Conservation (phyloP, 768 basidiomycete genomes). For the Tylopilus vinaceipallidus region DNA sequence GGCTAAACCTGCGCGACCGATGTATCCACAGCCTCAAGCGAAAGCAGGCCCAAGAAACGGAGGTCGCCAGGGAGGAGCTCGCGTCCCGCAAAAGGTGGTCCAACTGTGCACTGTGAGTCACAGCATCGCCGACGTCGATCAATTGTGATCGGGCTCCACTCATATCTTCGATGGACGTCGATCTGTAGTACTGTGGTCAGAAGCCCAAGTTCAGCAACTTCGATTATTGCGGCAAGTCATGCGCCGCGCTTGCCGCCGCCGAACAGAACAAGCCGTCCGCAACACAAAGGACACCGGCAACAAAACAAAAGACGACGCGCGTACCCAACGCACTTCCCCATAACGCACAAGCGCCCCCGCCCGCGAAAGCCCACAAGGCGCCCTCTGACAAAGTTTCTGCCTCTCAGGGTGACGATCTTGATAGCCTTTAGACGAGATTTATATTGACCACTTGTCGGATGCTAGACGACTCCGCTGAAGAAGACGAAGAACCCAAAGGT, state of each 20-base stretch:
- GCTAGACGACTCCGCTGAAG: slow-evolving; percentile 26
- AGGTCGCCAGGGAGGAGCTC: slow-evolving; percentile 12
- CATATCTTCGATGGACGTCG: slow-evolving; percentile 22
- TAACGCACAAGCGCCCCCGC: not conserved
- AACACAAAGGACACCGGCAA: slow-evolving; percentile 9
- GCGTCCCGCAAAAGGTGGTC: slow-evolving; percentile 16
- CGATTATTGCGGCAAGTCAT: slow-evolving; percentile 65
- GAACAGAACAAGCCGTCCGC: slow-evolving; percentile 16
- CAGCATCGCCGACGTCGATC: slow-evolving; percentile 21
- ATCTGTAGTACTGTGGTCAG: slow-evolving; percentile 47
- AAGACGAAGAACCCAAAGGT: slow-evolving; percentile 25
- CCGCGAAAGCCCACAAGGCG: slow-evolving; percentile 15
- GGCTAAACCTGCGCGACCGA: slow-evolving; percentile 10
- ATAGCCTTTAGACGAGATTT: slow-evolving; percentile 7
- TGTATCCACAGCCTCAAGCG: slow-evolving; percentile 13
- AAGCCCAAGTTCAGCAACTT: slow-evolving; percentile 60
- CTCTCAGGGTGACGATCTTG: slow-evolving; percentile 21
- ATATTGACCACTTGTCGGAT: slow-evolving; percentile 8
- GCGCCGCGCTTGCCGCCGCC: slow-evolving; percentile 48
- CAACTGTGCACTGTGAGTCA: slow-evolving; percentile 30
- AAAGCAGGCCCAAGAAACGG: slow-evolving; percentile 13
- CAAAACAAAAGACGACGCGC: slow-evolving; percentile 22
- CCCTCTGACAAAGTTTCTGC: slow-evolving; percentile 11
- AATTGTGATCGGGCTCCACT: slow-evolving; percentile 24
- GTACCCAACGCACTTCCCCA: slow-evolving; percentile 9